Evolutionary conservation across 371 early-diverging fungal species (phyloP).

Genomic region (Capillidium rhysosporum): DNA sequence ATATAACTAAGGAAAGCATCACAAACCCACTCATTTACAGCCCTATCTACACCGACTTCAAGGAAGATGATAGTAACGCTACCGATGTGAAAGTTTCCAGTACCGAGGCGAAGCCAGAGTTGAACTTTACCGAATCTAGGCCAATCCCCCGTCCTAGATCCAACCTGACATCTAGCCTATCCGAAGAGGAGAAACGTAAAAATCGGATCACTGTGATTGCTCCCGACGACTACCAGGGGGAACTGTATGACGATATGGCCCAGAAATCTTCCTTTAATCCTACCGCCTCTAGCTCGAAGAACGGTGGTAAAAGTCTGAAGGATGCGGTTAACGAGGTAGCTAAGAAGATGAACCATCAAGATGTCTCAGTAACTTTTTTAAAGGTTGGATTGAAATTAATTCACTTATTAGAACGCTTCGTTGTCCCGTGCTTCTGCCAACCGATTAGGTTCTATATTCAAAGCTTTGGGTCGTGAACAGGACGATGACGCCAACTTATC

Average conservation of each 20-base stretch:
- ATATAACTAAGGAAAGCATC: not conserved
- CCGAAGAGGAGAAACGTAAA: constrained; percentile 5
- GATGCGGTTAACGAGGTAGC: not conserved
- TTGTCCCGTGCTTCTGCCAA: not conserved
- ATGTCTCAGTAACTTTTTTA: not conserved
- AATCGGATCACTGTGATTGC: constrained; percentile 5
- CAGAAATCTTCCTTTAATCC: too few species aligned
- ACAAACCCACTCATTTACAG: not conserved
- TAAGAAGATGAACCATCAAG: not conserved
- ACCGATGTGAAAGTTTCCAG: too few species aligned
- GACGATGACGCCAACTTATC: not conserved
- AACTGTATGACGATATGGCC: not conserved
- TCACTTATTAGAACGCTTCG: not conserved
- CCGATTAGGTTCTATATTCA: constrained; percentile 1
- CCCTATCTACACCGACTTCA: not conserved
- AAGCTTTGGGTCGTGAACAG: not conserved
- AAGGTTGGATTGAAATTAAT: not conserved
- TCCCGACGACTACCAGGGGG: constrained; percentile 1
- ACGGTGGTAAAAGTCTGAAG: too few species aligned
- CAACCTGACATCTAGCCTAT: not conserved
- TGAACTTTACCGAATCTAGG: not conserved
- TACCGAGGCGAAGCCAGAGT: too few species aligned
- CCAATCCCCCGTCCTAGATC: not conserved
- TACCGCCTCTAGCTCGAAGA: not conserved
- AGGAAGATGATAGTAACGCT: too few species aligned